Base-by-base conservation (phyloP, 2,329 filamentous ascomycete species). In the Chaetomium strumarium region DNA sequence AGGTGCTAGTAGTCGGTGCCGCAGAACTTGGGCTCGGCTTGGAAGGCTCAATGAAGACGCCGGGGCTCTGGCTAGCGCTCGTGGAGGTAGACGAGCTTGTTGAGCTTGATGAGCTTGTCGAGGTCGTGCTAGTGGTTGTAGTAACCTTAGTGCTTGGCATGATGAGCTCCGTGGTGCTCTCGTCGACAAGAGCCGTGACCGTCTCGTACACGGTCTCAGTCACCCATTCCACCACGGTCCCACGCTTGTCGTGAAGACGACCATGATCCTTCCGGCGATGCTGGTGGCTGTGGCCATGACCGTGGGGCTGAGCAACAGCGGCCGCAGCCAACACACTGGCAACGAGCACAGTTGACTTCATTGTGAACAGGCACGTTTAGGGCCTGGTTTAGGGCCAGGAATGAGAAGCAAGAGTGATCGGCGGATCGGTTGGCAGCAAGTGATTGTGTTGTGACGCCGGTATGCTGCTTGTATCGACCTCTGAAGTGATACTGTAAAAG, bases 191-290 rank as follows among this genome's bases (percentile, higher is more conserved):
- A 67, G 75, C 66, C 53, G 76, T 75, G 55, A 81, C 73, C 3
- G 71, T 72, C 60, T 76, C 72, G 7, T 74, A 78, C 59, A 79
- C 75, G 70, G 74, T 79, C 61, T 74, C 73, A 8, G 69, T 72
- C 16, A 67, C 69, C 66, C 67, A 70, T 42, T 69, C 65, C 39
- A 75, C 77, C 58, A 77, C 71, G 13, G 78, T 53, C 17, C 64
- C 72, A 46, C 72, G 70, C 66, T 74, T 74, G 45, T 68, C 60
- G 52, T 66, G 63, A 46, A n/a, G 14, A n/a, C 56, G 63, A 6
- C 19, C 39, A 54, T 70, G 70, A 20, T 30, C 52, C 53, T 69
- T 68, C 54, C 67, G 70, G 59, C 65, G 64, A 50, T 63, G 63
- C 38, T 50, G 46, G 17, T 53, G 54, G 30, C 44, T 44, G 46